Evolutionary conservation across 2,329 filamentous ascomycete species (phyloP).

Genomic region (Ascochyta koolunga): DNA sequence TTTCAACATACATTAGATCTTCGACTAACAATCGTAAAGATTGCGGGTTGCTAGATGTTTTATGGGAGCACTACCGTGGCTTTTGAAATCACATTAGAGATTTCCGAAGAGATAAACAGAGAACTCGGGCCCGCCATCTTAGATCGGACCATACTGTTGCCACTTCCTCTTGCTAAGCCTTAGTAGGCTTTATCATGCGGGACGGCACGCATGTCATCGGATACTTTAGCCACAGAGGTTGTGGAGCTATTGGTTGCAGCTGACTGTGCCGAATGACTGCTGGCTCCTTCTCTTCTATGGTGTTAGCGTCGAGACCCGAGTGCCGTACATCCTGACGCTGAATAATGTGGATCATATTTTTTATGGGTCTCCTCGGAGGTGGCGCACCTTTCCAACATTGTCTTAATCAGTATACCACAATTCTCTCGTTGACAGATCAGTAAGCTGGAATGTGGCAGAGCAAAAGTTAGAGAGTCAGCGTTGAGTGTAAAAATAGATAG

Average conservation of each 20-base stretch:
- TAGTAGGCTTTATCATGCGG: conserved; percentile 4
- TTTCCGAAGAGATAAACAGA: not conserved
- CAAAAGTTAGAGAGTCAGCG: not conserved
- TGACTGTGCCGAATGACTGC: not conserved
- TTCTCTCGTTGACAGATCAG: not conserved
- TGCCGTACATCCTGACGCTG: not conserved
- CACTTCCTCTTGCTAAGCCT: not conserved
- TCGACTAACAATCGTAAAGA: not conserved
- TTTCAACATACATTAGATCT: not conserved
- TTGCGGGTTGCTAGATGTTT: not conserved
- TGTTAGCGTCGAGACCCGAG: not conserved
- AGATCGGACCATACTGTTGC: not conserved
- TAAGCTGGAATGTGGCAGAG: not conserved
- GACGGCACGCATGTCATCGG: conserved; percentile 15
- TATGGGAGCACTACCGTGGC: not conserved
- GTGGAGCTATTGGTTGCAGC: not conserved
- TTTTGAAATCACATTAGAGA: not conserved
- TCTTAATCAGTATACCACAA: not conserved
- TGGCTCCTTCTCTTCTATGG: not conserved
- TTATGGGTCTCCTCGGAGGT: not conserved
- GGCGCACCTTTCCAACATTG: not conserved
- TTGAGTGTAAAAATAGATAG: not conserved
- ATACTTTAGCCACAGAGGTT: not conserved
- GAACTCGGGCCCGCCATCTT: not conserved
- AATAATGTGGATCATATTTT: not conserved